These are phyloP conservation scores for Nepenthes alata DNA, from an alignment of 179 eudicot species.

Conservation along the genomic window DNA sequence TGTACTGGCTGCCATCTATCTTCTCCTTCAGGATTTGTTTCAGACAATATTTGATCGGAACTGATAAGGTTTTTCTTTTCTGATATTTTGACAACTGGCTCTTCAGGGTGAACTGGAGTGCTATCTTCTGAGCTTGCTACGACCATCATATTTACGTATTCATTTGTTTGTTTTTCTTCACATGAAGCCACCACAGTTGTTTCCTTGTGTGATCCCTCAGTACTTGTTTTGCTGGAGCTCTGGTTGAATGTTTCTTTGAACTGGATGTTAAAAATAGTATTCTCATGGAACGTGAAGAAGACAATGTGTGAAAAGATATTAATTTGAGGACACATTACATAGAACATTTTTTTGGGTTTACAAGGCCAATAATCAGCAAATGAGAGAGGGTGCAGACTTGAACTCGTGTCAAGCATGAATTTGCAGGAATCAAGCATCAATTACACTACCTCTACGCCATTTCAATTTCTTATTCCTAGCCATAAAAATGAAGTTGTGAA, in stretches of 20 bases:
- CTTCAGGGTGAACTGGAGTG: conserved; percentile 18
- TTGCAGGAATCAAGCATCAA: no score
- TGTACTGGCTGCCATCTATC: conserved; percentile 98
- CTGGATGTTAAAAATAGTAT: conserved; percentile 16
- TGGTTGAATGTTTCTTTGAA: conserved; percentile 46
- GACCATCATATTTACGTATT: conserved; percentile 22
- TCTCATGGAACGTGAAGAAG: not conserved
- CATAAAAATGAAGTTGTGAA: no score
- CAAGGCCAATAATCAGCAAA: no score
- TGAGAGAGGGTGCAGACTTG: no score
- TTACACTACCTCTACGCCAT: no score
- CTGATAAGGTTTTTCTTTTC: conserved; percentile 18
- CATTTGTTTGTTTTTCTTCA: conserved; percentile 29
- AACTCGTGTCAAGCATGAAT: no score
- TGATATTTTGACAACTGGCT: conserved; percentile 25
- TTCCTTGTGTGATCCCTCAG: conserved; percentile 44
- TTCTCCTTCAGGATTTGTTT: conserved; percentile 60
- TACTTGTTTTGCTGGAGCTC: conserved; percentile 22
- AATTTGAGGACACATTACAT: no score
- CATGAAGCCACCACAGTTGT: conserved; percentile 19
- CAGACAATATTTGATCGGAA: conserved; percentile 29
- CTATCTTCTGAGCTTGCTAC: conserved; percentile 7
- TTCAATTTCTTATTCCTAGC: no score
- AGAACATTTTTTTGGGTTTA: no score
- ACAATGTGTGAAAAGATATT: not conserved